Base-by-base conservation (phyloP, 2,329 filamentous ascomycete genomes). In the Pseudomassariella vexata region DNA sequence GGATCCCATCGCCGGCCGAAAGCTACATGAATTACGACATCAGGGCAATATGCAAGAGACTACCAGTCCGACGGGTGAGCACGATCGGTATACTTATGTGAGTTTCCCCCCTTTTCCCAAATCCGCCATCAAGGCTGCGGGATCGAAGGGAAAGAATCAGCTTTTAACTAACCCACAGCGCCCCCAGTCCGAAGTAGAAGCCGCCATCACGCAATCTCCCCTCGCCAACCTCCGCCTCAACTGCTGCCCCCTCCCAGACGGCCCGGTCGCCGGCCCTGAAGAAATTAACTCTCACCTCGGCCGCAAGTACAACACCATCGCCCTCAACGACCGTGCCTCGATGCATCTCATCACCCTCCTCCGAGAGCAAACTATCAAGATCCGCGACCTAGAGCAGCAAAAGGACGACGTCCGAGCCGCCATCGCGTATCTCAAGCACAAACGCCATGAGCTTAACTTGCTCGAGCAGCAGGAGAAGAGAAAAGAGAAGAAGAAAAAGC, bases 1-100 rank as follows among this genome's bases (percentile, higher is more conserved):
- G 58, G 47, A 46, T 9, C 56, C 56, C 2, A 28, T 39, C 5
- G 42, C 41, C 2, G 50, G 40, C 10, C 37, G 42, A 19, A 37
- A 42, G 11, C 32, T 54, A 7, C 48, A 43, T 14, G 31, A 38
- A 9, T 33, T 37, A 10, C 9, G 41, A 4, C 9, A 11, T 15
- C 6, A 20, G 17, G 15, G 28, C 8, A 19, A 20, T 12, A 3
- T 19, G 7, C n/a, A 22, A 18, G 14, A 9, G 14, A 4, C 20
- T 10, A 8, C 8, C n/a, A 25, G 10, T 15, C 28, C 40, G 1
- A 30, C 43, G 3, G 22, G 36, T 14, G 38, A 41, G 17, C 20
- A 37, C 22, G 37, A 44, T 23, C 20, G n/a, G 4, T 50, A 47
- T 35, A 30, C 9, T n/a, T n/a, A 21, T 19, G 15, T 17, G 15